Base-by-base conservation (phyloP, 768 basidiomycete genomes). In the Tulasnella sp. region DNA sequence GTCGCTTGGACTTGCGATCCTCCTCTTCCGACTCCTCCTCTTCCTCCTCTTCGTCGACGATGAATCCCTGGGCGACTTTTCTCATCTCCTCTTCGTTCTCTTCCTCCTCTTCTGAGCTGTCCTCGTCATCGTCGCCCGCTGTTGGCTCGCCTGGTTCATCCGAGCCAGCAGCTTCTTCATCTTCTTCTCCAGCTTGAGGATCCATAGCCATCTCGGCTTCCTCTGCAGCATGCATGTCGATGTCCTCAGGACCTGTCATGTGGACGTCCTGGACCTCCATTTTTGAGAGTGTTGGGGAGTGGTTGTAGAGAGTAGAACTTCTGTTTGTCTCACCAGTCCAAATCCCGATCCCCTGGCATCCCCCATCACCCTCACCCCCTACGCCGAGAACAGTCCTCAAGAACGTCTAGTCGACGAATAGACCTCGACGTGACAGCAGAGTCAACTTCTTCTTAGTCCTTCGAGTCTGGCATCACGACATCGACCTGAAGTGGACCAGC, bases 21-120 rank as follows among this genome's bases (percentile, higher is more conserved):
- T 86, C 87, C 16, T 85, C 87, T 1, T 87, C 88, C 0, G 87
- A 90, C 3, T 90, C 91, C 0, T 94, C 92, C 7, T 94, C 90
- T 0, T 91, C 94, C 73, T 95, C 93, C 9, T 91, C 90, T 71
- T 90, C 91, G 72, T 91, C 91, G 8, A 95, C 94, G 76, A 98
- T 97, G 78, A 98, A 97, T 0, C 92, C 95, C 66, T 95, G 91
- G 67, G 88, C 83, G 71, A 97, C 87, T 72, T 86, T 84, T 72
- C 86, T 85, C 76, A 83, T 90, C 81, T 94, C 94, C 74, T 96
- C 95, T 76, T 88, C 91, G 77, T 96, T 94, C 64, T 96, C 94
- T 41, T 95, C 92, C 40, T 87, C 90, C 77, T 94, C 91, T 77
- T 93, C 92, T 62, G 92, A 94, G 79, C 92, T 94, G 80, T 94